phyloP scores from a whole-genome alignment of 495 filamentous ascomycete species.

The Hypoxylon lienhwacheense region DNA sequence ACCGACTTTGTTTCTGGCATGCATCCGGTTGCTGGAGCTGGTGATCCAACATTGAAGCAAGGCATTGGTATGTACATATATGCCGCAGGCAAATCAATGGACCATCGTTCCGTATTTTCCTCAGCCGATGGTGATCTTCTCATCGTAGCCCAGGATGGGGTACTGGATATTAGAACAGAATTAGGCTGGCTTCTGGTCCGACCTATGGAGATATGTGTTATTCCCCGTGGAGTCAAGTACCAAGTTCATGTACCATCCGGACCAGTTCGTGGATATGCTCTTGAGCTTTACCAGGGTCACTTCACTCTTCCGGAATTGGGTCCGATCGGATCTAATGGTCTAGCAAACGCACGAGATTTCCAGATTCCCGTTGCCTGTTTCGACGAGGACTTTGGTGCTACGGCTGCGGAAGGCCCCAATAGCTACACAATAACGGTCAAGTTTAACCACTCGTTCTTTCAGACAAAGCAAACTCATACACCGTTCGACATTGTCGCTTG shows the following conservation, averaged over 20 bases:
- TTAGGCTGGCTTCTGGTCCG: conserved; percentile 79
- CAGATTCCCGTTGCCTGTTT: conserved; percentile 80
- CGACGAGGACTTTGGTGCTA: conserved; percentile 56
- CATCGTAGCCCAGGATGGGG: conserved; percentile 81
- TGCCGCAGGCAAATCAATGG: conserved; percentile 81
- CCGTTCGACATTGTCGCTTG: conserved; percentile 83
- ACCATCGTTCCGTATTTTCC: conserved; percentile 73
- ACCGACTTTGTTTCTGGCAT: conserved; percentile 81
- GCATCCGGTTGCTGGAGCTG: conserved; percentile 76
- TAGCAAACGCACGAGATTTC: conserved; percentile 89
- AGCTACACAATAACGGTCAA: conserved; percentile 70
- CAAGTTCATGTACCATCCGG: conserved; percentile 65
- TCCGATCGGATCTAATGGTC: conserved; percentile 83
- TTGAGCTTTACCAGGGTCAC: conserved; percentile 85
- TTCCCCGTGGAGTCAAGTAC: conserved; percentile 82
- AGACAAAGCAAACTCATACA: conserved; percentile 68
- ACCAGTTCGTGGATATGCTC: conserved; percentile 77
- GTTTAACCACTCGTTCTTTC: conserved; percentile 78
- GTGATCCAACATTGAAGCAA: conserved; percentile 77
- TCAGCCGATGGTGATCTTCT: conserved; percentile 90
- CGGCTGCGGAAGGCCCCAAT: conserved; percentile 42
- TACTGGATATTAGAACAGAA: conserved; percentile 84
- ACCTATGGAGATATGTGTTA: conserved; percentile 86
- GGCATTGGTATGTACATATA: conserved; percentile 84
- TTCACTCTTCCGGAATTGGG: conserved; percentile 85